Base-by-base conservation (phyloP, 2,329 filamentous ascomycete species). In the Fusarium liriodendri region DNA sequence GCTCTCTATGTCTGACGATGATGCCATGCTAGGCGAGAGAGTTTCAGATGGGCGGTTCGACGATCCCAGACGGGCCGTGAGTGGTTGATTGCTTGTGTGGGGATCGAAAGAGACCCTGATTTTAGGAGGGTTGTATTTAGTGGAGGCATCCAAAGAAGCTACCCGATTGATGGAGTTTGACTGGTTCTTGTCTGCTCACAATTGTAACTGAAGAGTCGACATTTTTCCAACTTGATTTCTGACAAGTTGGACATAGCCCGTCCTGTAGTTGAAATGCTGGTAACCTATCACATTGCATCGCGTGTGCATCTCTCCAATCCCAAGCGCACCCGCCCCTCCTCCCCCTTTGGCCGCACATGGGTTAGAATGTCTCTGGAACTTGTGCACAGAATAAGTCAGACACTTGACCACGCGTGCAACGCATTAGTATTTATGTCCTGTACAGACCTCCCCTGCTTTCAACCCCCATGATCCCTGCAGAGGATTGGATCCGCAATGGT, bases 241-340 rank as follows among this genome's bases (percentile, higher is more conserved):
- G 40, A 22, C 22, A 25, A 47, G 35, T 27, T 33, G 27, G 54
- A 62, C 22, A 38, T 68, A 10, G 18, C 18, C 25, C 40, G 32
- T 47, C 47, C 58, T 54, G 64, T 52, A 63, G 27, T 47, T 9
- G 40, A 55, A 67, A 62, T 72, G 62, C 70, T 64, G 62, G 57
- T 69, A 64, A 40, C 47, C 45, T 69, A 52, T 64, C 57, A 65
- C 50, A 45, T 66, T 63, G 62, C 60, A 55, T 55, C 60, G 59
- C 42, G 32, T 57, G 62, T 65, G 52, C 54, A 55, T 61, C 40
- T 54, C 38, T 60, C 67, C 73, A 77, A 77, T 77, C 73, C 66
- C 57, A 32, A 54, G 32, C n/a, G 42, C 47, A 72, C 65, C 74
- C 70, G 72, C 57, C 72, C 67, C 74, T 68, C 69, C 75, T 55